Percentiles rank a stretch among this genome's conserved stretches.
Conservation (phyloP, 306 rosid genomes). For the Medicago lupulina region DNA sequence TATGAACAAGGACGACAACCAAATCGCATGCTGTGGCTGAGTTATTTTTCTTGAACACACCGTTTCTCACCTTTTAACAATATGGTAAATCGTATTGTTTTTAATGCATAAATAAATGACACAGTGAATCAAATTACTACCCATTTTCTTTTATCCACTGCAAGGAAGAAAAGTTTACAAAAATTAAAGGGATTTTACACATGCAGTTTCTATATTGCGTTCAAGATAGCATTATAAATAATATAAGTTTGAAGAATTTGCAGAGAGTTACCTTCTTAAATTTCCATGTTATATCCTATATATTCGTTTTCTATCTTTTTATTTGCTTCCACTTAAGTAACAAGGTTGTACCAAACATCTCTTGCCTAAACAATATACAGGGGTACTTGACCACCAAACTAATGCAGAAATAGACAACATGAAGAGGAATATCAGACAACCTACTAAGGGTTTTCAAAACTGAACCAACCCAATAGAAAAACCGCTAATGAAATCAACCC, state of each 20-base stretch:
- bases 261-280: not conserved
- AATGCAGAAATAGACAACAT: conserved; percentile 23
- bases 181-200: too few relatives aligned
- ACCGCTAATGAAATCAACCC: too few relatives aligned
- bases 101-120: not conserved
- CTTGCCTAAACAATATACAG: not conserved
- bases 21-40: not conserved
- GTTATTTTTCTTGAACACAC: not conserved
- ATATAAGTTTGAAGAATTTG: not conserved
- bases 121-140: not conserved
- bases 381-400: conserved; percentile 24
- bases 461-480: too few relatives aligned
- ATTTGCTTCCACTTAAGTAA: conserved; percentile 8
- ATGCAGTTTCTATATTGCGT: not conserved
- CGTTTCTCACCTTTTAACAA: not conserved
- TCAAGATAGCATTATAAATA: not conserved
- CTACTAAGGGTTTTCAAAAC: conserved; percentile 1
- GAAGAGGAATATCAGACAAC: conserved; percentile 7
- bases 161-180: too few relatives aligned
- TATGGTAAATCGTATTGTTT: not conserved
- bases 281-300: not conserved
- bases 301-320: not conserved
- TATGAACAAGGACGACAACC: not conserved
- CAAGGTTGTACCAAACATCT: not conserved
- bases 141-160: too few relatives aligned